Percentiles rank a stretch among this genome's conserved stretches.
phyloP scores from a whole-genome alignment of 2,329 filamentous ascomycete species.

The Penicillium corylophilum region DNA sequence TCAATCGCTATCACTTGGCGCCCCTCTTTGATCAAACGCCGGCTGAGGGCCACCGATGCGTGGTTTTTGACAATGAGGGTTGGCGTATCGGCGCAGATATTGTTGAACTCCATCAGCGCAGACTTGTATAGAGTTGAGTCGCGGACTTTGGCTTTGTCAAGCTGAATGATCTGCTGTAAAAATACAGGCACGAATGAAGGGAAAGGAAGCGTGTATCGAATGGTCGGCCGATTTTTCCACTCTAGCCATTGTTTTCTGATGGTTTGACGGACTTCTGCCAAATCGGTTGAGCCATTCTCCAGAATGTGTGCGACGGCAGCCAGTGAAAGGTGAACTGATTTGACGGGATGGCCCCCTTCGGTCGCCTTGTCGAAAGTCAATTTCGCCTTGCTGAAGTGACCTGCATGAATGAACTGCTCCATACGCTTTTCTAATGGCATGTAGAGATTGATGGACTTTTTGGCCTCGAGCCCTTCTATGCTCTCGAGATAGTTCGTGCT shows the following conservation, averaged over 20 bases:
- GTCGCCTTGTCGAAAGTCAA: slow-evolving; percentile 32
- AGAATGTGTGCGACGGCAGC: slow-evolving; percentile 38
- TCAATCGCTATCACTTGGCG: slow-evolving; percentile 32
- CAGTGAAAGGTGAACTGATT: slow-evolving; percentile 37
- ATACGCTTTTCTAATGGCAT: slow-evolving; percentile 38
- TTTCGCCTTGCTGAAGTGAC: slow-evolving; percentile 27
- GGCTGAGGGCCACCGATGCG: slow-evolving; percentile 29
- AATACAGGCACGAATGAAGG: slow-evolving; percentile 33
- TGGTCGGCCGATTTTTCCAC: slow-evolving; percentile 8
- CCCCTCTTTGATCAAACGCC: slow-evolving; percentile 27
- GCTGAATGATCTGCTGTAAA: slow-evolving; percentile 36
- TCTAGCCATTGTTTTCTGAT: slow-evolving; percentile 31
- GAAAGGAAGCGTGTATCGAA: slow-evolving; percentile 21
- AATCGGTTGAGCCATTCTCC: slow-evolving; percentile 23
- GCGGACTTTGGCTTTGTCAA: slow-evolving; percentile 14
- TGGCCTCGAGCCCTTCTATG: slow-evolving; percentile 27
- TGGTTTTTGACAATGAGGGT: slow-evolving; percentile 38
- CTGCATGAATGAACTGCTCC: slow-evolving; percentile 38
- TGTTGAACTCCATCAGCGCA: slow-evolving; percentile 41
- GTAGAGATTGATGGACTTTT: slow-evolving; percentile 33
- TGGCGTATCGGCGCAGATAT: slow-evolving; percentile 34
- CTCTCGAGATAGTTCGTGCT: slow-evolving; percentile 27
- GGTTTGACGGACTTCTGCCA: slow-evolving; percentile 31
- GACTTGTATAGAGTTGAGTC: slow-evolving; percentile 33
- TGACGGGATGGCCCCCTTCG: slow-evolving; percentile 30